Evolutionary conservation across 768 basidiomycete genomes (phyloP), one percentile per base, ranked within the genome.

Genomic region (Boletus vinaceobasis): DNA sequence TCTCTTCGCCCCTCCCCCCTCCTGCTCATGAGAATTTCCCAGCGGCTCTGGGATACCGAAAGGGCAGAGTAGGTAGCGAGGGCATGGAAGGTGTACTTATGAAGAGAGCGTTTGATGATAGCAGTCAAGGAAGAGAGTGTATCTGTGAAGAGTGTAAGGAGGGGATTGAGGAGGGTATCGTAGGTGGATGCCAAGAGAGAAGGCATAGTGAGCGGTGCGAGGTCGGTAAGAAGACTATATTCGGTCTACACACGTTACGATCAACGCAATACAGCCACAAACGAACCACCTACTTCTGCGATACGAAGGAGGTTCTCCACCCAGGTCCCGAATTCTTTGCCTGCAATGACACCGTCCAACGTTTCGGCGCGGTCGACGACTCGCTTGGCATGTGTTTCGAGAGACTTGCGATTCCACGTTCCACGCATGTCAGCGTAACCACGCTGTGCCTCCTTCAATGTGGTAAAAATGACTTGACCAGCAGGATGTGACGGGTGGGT

Each of bases 391-490:
- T 85, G 84, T 7, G 75, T 75, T 62, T 93, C 91, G 21, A 92
- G 68, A 50, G 88, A 87, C 63, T 86, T 90, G 57, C 79, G 79
- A 39, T 76, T 79, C 91, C 91, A 93, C 13, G 75, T 77, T 11
- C 90, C 89, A 27, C 91, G 80, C 89, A 93, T 93, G 60, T 92
- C 90, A 0, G 88, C 90, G 57, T 89, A 92, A 1, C 90, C 90
- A 52, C 79, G 78, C 69, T 90, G 89, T 7, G 89, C 88, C 19
- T 93, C 90, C 62, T 78, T 83, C 8, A 93, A 68, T 2, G 87
- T 85, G 3, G 78, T 64, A 21, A 83, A 72, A 42, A 92, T 91
- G 4, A 75, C 74, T 5, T 76, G 77, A 0, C 88, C 81, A 7
- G 88, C 88, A 0, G 88, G 88, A 64, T 93, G 90, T 0, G 90